Percentiles rank a stretch among this genome's conserved stretches.
phyloP scores from a whole-genome alignment of 345 rosid genomes.

The Dimocarpus longan region DNA sequence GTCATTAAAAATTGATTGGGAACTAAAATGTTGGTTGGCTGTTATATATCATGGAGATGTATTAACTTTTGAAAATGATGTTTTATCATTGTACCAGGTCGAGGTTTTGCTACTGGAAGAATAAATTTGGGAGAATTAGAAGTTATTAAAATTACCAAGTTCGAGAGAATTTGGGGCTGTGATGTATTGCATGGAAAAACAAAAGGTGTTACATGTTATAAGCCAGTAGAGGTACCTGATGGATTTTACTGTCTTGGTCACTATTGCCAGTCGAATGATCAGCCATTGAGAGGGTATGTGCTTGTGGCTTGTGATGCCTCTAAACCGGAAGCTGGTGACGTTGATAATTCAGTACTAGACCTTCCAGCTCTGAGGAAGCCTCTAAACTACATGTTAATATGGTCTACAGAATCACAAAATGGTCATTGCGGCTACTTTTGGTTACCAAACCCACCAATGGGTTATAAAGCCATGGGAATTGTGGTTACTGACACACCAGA shows the following conservation, averaged over 20 bases:
- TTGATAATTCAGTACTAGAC: constrained; percentile 20
- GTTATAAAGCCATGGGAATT: constrained; percentile 84
- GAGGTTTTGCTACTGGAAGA: constrained; percentile 66
- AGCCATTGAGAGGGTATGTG: constrained; percentile 66
- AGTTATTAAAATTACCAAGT: constrained; percentile 58
- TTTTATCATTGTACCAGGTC: constrained; percentile 46
- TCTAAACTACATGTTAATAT: constrained; percentile 52
- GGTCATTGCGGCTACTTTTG: constrained; percentile 66
- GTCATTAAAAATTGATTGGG: neutral
- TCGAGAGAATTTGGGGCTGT: constrained; percentile 70
- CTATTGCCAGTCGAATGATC: constrained; percentile 70
- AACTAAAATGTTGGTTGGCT: neutral
- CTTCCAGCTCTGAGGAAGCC: constrained; percentile 62
- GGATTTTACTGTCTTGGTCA: constrained; percentile 75
- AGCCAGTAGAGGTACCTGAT: constrained; percentile 64
- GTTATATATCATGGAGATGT: neutral
- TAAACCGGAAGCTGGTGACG: constrained; percentile 16
- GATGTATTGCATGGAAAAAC: constrained; percentile 40
- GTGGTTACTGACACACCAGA: constrained; percentile 50
- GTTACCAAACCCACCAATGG: constrained; percentile 78
- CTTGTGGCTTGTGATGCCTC: constrained; percentile 56
- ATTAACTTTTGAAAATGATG: constrained; percentile 12
- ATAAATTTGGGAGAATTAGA: constrained; percentile 71
- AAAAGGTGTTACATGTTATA: constrained; percentile 62
- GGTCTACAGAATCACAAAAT: constrained; percentile 46